A percentile compares a stretch with the other conserved stretches of the same genome.
Evolutionary conservation across 1,284 basidiomycete genomes (phyloP).

Genomic region (Ganoderma meredithae): DNA sequence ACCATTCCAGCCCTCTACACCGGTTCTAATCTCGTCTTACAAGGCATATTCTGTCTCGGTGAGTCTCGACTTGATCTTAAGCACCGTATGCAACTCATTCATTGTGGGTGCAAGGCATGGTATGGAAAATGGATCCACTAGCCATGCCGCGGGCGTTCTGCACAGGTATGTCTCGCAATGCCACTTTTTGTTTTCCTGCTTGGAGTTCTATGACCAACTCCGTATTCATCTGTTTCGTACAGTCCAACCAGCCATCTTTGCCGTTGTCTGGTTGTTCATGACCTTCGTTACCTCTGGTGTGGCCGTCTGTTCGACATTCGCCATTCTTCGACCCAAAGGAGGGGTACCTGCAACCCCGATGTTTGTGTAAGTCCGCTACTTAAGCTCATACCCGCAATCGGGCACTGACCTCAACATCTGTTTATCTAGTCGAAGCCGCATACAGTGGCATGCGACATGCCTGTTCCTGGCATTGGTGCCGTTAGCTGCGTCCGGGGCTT

Average conservation of each 20-base stretch:
- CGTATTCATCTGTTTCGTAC: background rate
- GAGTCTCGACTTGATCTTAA: conserved; percentile 18
- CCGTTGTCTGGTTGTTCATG: conserved; percentile 55
- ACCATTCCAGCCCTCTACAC: conserved; percentile 57
- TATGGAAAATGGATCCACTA: conserved; percentile 67
- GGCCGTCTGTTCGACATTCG: conserved; percentile 54
- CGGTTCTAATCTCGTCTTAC: conserved; percentile 53
- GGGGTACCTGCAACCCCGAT: conserved; percentile 42
- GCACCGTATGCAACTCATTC: background rate
- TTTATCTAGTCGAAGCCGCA: conserved; percentile 26
- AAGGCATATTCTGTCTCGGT: conserved; percentile 56
- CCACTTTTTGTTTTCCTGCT: background rate
- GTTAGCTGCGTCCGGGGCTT: conserved; percentile 49
- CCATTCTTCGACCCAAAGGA: conserved; percentile 55
- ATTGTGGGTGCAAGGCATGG: conserved; percentile 52
- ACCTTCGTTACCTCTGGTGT: conserved; percentile 59
- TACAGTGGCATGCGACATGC: conserved; percentile 49
- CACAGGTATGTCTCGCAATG: conserved; percentile 47
- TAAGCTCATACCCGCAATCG: background rate
- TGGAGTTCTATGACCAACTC: background rate
- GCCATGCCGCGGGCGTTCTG: conserved; percentile 66
- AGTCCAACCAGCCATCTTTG: conserved; percentile 59
- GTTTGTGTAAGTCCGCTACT: conserved; percentile 38
- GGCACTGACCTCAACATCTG: background rate
- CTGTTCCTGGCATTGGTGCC: conserved; percentile 52